A percentile compares a stretch with the other conserved stretches of the same genome.
Evolutionary conservation across 257 asterid genomes (phyloP).

Genomic region (Salvia hispanica): DNA sequence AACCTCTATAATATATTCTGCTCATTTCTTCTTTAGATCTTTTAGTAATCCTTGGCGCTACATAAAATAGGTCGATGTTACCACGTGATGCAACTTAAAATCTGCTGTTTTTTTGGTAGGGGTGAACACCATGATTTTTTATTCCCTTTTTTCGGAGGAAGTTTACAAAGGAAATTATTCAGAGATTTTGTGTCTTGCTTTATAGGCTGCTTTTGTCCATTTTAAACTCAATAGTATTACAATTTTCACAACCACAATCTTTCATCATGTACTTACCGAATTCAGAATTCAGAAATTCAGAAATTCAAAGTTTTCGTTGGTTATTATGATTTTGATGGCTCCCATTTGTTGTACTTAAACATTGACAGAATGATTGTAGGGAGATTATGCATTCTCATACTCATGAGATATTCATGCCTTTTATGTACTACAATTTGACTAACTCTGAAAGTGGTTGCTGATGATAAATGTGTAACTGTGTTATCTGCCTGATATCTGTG

Average conservation of each 20-base stretch:
- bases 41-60: background rate
- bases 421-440: background rate
- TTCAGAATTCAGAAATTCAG: background rate
- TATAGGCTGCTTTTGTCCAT: slow-evolving; percentile 1
- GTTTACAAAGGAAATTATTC: background rate
- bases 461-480: slow-evolving; percentile 8
- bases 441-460: slow-evolving; percentile 2
- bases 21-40: slow-evolving; percentile 8
- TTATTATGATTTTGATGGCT: background rate
- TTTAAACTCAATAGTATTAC: background rate
- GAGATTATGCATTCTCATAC: background rate
- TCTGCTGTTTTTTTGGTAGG: background rate
- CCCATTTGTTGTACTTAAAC: background rate
- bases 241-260: background rate
- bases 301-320: background rate
- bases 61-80: slow-evolving; percentile 7
- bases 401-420: background rate
- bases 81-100: background rate
- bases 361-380: background rate
- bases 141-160: too few relatives aligned
- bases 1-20: background rate
- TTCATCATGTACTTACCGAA: background rate
- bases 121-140: too few relatives aligned
- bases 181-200: background rate
- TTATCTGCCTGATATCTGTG: background rate